A percentile compares a stretch with the other conserved stretches of the same genome.
phyloP scores from a whole-genome alignment of 2,329 filamentous ascomycete species.

The Tolypocladium tundrense region DNA sequence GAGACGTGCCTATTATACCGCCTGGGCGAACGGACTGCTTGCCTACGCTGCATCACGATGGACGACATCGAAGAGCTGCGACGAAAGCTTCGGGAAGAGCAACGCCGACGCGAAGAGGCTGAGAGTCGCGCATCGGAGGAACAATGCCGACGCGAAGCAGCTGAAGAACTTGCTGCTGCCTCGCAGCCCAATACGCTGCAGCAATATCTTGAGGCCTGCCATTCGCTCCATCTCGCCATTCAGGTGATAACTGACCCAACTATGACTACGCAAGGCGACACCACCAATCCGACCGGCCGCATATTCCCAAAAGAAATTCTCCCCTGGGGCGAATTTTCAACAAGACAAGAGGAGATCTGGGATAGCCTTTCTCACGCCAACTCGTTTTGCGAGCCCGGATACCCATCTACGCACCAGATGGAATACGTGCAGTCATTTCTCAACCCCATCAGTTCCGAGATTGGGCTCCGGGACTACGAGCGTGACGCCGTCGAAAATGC shows the following conservation, averaged over 20 bases:
- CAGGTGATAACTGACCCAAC: conserved; percentile 19
- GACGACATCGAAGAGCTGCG: too few species aligned
- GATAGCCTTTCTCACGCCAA: neutral
- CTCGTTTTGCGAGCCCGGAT: neutral
- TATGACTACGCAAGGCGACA: conserved; percentile 21
- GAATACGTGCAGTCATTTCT: neutral
- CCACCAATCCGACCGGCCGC: conserved; percentile 20
- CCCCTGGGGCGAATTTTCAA: conserved; percentile 22
- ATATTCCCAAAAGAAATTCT: conserved; percentile 24
- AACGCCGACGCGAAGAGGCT: too few species aligned
- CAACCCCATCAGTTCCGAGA: neutral
- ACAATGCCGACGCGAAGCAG: conserved; percentile 8
- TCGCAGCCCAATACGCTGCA: conserved; percentile 12
- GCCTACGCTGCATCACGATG: too few species aligned
- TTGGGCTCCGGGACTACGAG: conserved; percentile 15
- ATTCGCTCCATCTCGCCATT: conserved; percentile 17
- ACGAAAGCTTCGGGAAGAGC: too few species aligned
- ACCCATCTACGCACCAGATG: neutral
- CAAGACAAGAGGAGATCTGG: conserved; percentile 5
- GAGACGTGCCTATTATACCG: too few species aligned
- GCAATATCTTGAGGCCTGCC: conserved; percentile 21
- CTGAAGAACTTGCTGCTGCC: conserved; percentile 11
- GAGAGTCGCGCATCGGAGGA: too few species aligned
- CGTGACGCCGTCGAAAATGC: conserved; percentile 22
- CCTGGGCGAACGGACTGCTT: too few species aligned